Evolutionary conservation across 2,329 filamentous ascomycete genomes (phyloP).

Genomic region (Cordyceps tenuipes): DNA sequence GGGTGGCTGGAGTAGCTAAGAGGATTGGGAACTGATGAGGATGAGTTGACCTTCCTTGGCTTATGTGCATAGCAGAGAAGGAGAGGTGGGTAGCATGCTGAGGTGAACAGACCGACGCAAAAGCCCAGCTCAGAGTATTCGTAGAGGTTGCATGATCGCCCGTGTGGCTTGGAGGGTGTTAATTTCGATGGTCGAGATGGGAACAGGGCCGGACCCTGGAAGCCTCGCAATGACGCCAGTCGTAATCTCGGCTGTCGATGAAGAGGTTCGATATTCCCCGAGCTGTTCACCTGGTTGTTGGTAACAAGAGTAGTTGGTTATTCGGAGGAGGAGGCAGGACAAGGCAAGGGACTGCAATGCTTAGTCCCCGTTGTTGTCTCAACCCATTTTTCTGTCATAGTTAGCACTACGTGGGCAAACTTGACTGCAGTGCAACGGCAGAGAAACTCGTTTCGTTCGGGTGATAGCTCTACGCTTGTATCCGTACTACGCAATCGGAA

Average conservation of each 20-base stretch:
- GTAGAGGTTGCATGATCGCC: not conserved
- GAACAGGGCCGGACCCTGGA: not conserved
- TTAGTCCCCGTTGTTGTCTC: not conserved
- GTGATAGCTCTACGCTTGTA: too few relatives aligned
- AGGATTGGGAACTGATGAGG: too few relatives aligned
- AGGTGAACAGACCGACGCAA: not conserved
- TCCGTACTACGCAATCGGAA: not conserved
- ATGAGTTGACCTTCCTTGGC: not conserved
- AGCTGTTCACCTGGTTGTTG: not conserved
- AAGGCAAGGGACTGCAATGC: not conserved
- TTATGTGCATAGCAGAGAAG: not conserved
- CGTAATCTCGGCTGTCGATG: conserved; percentile 6
- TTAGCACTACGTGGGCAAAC: not conserved
- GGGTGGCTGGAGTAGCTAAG: not conserved
- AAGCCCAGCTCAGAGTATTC: not conserved
- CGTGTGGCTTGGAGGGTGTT: not conserved
- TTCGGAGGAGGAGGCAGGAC: not conserved
- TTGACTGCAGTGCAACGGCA: conserved; percentile 3
- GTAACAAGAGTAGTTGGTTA: not conserved
- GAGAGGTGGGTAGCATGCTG: not conserved
- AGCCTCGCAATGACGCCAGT: conserved; percentile 9
- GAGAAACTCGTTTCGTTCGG: not conserved
- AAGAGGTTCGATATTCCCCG: not conserved
- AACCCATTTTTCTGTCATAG: not conserved
- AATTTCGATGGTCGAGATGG: not conserved